Conservation (phyloP, 805 yeast species). For the Saturnispora hagleri region DNA sequence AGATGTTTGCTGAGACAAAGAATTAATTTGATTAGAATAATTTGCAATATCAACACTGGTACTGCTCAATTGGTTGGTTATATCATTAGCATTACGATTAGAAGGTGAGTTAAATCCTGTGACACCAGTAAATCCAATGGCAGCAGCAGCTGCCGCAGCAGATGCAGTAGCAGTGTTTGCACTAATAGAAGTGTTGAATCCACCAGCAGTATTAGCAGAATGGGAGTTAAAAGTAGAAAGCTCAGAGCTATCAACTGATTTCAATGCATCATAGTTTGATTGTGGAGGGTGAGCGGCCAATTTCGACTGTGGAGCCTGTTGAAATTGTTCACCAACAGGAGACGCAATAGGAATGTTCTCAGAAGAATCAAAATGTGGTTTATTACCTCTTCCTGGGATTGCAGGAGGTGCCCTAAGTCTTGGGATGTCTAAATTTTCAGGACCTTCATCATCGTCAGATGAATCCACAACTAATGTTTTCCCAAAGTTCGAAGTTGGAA, state of each 20-base stretch:
- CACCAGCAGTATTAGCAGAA: constrained; percentile 15
- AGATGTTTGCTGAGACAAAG: constrained; percentile 67
- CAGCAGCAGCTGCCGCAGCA: constrained; percentile 7
- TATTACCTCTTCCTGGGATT: constrained; percentile 29
- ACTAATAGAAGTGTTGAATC: constrained; percentile 5
- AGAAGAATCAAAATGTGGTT: constrained; percentile 25
- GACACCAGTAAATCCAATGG: constrained; percentile 8
- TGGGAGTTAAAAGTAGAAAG: constrained; percentile 12
- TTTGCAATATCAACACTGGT: constrained; percentile 85
- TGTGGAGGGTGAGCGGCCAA: constrained; percentile 11
- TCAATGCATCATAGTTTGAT: constrained; percentile 41
- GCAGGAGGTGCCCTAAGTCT: constrained; percentile 24
- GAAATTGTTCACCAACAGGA: constrained; percentile 11
- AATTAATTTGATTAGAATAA: constrained; percentile 72
- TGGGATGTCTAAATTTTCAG: constrained; percentile 24
- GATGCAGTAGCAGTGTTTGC: neutral
- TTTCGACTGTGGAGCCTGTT: constrained; percentile 6
- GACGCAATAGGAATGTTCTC: constrained; percentile 10
- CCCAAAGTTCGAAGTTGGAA: constrained; percentile 82
- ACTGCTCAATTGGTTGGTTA: constrained; percentile 55
- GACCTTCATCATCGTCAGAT: constrained; percentile 30
- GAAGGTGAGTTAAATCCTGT: neutral
- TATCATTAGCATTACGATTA: neutral
- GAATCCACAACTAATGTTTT: constrained; percentile 44
- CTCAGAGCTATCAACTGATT: constrained; percentile 10